Base-by-base conservation (phyloP, 2,329 filamentous ascomycete genomes). In the Lasiodiplodia hormozganensis region DNA sequence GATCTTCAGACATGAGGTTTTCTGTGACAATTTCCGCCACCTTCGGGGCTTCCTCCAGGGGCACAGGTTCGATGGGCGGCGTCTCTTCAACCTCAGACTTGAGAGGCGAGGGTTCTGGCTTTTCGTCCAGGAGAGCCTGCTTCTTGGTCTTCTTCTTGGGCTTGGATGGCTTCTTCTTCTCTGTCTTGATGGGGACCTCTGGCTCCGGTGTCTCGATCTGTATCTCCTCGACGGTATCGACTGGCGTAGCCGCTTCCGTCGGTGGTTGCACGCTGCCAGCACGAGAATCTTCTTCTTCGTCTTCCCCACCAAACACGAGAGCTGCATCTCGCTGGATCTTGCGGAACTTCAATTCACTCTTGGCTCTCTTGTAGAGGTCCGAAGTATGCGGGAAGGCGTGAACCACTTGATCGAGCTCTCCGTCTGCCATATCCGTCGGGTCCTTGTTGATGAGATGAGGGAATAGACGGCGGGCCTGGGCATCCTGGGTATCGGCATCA, bases 321-420 rank as follows among this genome's bases (percentile, higher is more conserved):
- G 95, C 92, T 69, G 94, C 92, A 76, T 93, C 93, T 82, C 94
- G 95, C 74, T 90, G 91, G 60, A 92, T 89, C 79, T 97, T 96
- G 62, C 92, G 88, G 57, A 90, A 87, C 70, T 79, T 79, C 66
- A 79, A 74, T 23, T 92, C 86, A 47, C 90, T 89, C 54, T 89
- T 82, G 49, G 91, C 87, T 49, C 93, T 85, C 79, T 95, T 96
- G 71, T 92, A 89, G 78, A 97, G 96, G 77, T 82, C 83, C n/a
- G 84, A 85, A 47, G 79, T 81, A 28, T 85, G 81, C 25, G 86
- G 85, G 34, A 87, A 77, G 82, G 91, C 74, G 78, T 82, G 76
- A 78, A 85, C 69, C 77, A 81, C 71, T 76, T 81, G 70, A 80
- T 92, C 90, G 54, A 87, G 82, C 69, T 90, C 84, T 54, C 87